phyloP scores from a whole-genome alignment of 768 basidiomycete species.

The Calocera viscosa region DNA sequence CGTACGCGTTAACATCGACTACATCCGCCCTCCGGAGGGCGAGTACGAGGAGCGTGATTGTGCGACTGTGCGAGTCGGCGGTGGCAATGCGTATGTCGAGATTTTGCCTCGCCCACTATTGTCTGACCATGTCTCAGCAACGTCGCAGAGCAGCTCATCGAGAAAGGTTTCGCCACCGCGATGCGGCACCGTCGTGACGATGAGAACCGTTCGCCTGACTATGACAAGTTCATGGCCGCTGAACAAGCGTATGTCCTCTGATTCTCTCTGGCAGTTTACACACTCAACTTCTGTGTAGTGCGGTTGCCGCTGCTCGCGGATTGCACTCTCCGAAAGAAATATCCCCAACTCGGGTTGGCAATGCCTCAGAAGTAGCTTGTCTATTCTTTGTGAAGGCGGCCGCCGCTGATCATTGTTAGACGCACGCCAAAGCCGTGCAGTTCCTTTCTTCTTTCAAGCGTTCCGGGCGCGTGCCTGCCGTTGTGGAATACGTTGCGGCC shows the following conservation, averaged over 20 bases:
- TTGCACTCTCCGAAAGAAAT: constrained; percentile 89
- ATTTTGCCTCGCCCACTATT: neutral
- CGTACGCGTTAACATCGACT: constrained; percentile 75
- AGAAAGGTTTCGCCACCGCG: constrained; percentile 80
- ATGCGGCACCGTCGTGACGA: constrained; percentile 90
- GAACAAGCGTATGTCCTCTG: constrained; percentile 63
- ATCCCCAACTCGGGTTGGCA: constrained; percentile 63
- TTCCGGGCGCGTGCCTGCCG: constrained; percentile 62
- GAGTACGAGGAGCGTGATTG: constrained; percentile 91
- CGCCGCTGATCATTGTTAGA: constrained; percentile 30
- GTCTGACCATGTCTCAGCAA: constrained; percentile 44
- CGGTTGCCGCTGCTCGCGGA: constrained; percentile 62
- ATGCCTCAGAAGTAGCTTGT: constrained; percentile 71
- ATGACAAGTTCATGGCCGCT: constrained; percentile 89
- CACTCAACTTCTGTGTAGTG: constrained; percentile 35
- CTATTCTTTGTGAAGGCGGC: neutral
- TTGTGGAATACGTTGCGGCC: constrained; percentile 87
- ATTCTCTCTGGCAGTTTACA: constrained; percentile 14
- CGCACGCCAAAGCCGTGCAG: constrained; percentile 59
- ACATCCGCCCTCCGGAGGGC: constrained; percentile 79
- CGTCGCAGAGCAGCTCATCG: constrained; percentile 82
- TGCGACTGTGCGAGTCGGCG: constrained; percentile 75
- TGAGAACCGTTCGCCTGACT: constrained; percentile 89
- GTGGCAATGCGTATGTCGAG: constrained; percentile 55
- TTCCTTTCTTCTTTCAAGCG: constrained; percentile 90